phyloP scores from a whole-genome alignment of 2,329 filamentous ascomycete species.

The Ceratocystis cacaofunesta region DNA sequence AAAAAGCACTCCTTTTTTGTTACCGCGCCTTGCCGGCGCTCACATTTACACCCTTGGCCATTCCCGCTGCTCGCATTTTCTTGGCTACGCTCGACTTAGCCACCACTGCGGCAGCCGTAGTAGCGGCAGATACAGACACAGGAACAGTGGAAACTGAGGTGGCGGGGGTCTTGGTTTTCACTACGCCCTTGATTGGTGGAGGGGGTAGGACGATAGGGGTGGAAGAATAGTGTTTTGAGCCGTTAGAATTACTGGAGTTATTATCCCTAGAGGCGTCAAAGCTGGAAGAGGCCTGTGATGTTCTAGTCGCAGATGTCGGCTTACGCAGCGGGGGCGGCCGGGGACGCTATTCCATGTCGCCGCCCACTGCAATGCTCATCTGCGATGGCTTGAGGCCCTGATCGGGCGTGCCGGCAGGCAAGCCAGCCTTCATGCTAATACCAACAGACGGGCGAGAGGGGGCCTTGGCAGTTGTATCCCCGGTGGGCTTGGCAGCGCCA shows the following conservation, averaged over 20 bases:
- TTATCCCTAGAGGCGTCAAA: too few relatives aligned
- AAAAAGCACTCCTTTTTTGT: background rate
- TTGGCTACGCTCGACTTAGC: background rate
- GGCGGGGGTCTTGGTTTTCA: background rate
- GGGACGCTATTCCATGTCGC: slow-evolving; percentile 15
- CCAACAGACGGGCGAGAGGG: slow-evolving; percentile 15
- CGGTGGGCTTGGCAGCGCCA: background rate
- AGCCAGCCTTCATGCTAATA: slow-evolving; percentile 11
- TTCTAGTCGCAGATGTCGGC: background rate
- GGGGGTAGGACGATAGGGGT: background rate
- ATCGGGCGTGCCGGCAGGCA: slow-evolving; percentile 9
- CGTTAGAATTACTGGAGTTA: too few relatives aligned
- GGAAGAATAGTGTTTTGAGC: background rate
- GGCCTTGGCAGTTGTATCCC: background rate
- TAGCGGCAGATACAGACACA: background rate
- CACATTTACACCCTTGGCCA: background rate
- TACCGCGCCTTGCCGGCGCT: background rate
- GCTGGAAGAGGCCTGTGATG: background rate
- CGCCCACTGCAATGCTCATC: slow-evolving; percentile 16
- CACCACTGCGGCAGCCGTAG: background rate
- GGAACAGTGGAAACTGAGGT: too few relatives aligned
- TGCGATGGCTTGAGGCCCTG: slow-evolving; percentile 12
- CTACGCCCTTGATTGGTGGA: background rate
- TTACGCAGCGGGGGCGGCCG: slow-evolving; percentile 7
- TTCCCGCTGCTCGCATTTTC: background rate